A percentile compares a stretch with the other conserved stretches of the same genome.
Conservation (phyloP, 495 filamentous ascomycete genomes). For the Ascobolus immersus region DNA sequence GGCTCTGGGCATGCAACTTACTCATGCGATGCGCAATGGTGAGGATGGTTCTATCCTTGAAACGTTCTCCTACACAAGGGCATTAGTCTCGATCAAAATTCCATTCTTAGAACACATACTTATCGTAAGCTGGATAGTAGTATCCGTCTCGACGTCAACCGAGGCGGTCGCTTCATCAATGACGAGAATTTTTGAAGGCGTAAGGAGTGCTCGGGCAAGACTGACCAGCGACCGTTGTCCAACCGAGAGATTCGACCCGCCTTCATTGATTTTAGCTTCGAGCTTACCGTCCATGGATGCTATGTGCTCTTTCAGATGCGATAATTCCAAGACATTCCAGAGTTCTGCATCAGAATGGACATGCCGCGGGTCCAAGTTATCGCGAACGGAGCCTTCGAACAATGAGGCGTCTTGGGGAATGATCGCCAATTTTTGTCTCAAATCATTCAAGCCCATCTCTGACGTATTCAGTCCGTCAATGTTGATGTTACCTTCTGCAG, state of each 20-base stretch:
- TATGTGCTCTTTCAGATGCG: slow-evolving; percentile 76
- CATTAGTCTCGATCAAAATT: background rate
- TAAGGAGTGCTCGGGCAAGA: slow-evolving; percentile 74
- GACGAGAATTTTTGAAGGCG: slow-evolving; percentile 89
- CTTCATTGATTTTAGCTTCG: slow-evolving; percentile 79
- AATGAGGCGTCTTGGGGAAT: slow-evolving; percentile 96
- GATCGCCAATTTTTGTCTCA: slow-evolving; percentile 77
- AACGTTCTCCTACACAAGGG: slow-evolving; percentile 11
- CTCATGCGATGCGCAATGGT: slow-evolving; percentile 96
- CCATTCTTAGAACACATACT: slow-evolving; percentile 5
- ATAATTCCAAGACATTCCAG: slow-evolving; percentile 92
- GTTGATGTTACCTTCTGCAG: slow-evolving; percentile 49
- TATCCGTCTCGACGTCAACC: slow-evolving; percentile 35
- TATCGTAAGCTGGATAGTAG: slow-evolving; percentile 14
- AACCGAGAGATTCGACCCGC: slow-evolving; percentile 64
- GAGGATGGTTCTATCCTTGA: slow-evolving; percentile 61
- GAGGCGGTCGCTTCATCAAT: slow-evolving; percentile 94
- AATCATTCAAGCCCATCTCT: slow-evolving; percentile 66
- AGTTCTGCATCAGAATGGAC: slow-evolving; percentile 94
- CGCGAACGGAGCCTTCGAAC: slow-evolving; percentile 85
- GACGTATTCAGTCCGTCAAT: slow-evolving; percentile 80
- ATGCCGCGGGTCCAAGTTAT: slow-evolving; percentile 87
- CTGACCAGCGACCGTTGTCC: slow-evolving; percentile 83
- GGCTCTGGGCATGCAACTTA: slow-evolving; percentile 21
- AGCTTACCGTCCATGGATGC: slow-evolving; percentile 67